phyloP scores from a whole-genome alignment of 2,329 filamentous ascomycete genomes.

The Neopestalotiopsis clavispora region DNA sequence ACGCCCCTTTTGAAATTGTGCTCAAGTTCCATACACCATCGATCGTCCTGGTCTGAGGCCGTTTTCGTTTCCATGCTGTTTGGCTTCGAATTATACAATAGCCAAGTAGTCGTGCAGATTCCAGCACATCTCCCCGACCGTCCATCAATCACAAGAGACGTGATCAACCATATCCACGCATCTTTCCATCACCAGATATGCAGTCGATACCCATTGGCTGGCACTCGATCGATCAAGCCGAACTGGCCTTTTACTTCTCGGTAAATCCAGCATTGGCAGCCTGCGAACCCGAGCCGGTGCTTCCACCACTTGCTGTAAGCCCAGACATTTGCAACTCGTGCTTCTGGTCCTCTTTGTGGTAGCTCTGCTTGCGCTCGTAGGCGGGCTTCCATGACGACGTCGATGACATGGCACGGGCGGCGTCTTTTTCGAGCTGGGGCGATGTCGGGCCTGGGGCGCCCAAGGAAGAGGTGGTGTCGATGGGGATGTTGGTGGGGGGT shows the following conservation, averaged over 20 bases:
- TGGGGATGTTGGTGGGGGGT: conserved; percentile 15
- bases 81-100: no score
- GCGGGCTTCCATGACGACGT: conserved; percentile 53
- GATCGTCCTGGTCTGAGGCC: no score
- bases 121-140: no score
- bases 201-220: no score
- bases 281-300: conserved; percentile 13
- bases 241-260: neutral
- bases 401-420: conserved; percentile 40
- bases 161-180: no score
- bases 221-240: neutral
- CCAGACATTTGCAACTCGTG: conserved; percentile 54
- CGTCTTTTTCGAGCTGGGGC: conserved; percentile 37
- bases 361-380: conserved; percentile 52
- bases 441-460: conserved; percentile 24
- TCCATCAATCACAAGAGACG: no score
- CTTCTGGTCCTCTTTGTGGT: conserved; percentile 58
- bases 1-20: no score
- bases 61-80: no score
- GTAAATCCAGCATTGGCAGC: no score
- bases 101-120: no score
- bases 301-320: conserved; percentile 39
- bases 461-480: conserved; percentile 21
- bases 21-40: no score
- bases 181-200: no score